Evolutionary conservation across 257 asterid species (phyloP), one percentile per base, ranked within the genome.

Genomic region (Rhazya stricta): DNA sequence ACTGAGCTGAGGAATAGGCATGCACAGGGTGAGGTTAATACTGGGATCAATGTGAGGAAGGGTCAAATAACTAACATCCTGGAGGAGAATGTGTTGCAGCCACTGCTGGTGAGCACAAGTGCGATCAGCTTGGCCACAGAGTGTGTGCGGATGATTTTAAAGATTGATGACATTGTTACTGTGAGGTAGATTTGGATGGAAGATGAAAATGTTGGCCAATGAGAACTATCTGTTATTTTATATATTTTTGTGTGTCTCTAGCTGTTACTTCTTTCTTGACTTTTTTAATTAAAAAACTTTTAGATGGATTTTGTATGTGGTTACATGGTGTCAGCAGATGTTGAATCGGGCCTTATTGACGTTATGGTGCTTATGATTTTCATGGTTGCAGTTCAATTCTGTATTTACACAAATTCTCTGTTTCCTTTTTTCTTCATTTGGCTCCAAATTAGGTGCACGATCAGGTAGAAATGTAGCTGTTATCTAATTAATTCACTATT

Each of bases 11-110:
- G 99, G 91, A 95, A 95, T 61, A 95, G 92, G 90, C 99, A 95
- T 10, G 98, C 99, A 69, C 96, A 92, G 80, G 98, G 97, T 25
- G 99, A 95, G 87, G 86, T 89, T 78, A 91, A 88, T 82, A 87
- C 99, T 18, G 99, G 99, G 79, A 95, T 95, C 89, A 95, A 95
- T 75, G 99, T 95, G 82, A 91, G 99, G 97, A 92, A 95, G 86
- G 99, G 99, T 32, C 97, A 95, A 75, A 92, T 95, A 79, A 92
- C 99, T 29, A 92, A 95, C 84, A 95, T 95, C 41, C 81, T 91
- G 92, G 99, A 92, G 85, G 99, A 92, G 85, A 95, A 95, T 77
- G 99, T 95, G 36, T 95, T 95, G 83, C 99, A 95, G 87, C 99
- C 99, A 9, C 84, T 95, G 76, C 84, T 95, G 77, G 99, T 95